A percentile compares a stretch with the other conserved stretches of the same genome.
phyloP scores from a whole-genome alignment of 202 grass and related monocot genomes.

The Alloteropsis angusta region DNA sequence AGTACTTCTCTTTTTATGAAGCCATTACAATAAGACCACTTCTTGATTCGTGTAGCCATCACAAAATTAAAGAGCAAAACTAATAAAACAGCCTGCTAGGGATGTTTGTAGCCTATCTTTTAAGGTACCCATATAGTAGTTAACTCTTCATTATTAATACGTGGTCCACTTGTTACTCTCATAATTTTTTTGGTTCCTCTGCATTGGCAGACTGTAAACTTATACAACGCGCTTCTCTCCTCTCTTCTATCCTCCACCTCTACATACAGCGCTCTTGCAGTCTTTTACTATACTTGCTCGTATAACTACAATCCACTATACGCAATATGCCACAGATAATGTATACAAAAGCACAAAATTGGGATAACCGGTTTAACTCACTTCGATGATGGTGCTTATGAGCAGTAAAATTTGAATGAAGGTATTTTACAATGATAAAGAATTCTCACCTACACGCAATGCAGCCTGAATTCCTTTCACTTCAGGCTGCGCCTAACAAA shows the following conservation, averaged over 20 bases:
- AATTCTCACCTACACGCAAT: constrained; percentile 24
- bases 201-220: too few species aligned
- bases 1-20: not conserved
- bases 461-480: constrained; percentile 32
- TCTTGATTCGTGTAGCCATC: not conserved
- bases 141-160: too few species aligned
- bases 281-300: too few species aligned
- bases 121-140: too few species aligned
- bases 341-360: not conserved
- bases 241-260: too few species aligned
- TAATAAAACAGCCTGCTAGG: too few species aligned
- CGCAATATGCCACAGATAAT: not conserved
- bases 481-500: constrained; percentile 37
- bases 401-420: constrained; percentile 37
- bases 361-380: not conserved
- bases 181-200: too few species aligned
- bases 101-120: too few species aligned
- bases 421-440: constrained; percentile 27
- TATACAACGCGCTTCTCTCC: too few species aligned
- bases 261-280: too few species aligned
- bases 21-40: not conserved
- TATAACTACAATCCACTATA: not conserved
- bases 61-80: too few species aligned
- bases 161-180: too few species aligned
- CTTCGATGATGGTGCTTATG: constrained; percentile 16